Base-by-base conservation (phyloP, 2,329 filamentous ascomycete genomes). In the Exserohilum rostratum region DNA sequence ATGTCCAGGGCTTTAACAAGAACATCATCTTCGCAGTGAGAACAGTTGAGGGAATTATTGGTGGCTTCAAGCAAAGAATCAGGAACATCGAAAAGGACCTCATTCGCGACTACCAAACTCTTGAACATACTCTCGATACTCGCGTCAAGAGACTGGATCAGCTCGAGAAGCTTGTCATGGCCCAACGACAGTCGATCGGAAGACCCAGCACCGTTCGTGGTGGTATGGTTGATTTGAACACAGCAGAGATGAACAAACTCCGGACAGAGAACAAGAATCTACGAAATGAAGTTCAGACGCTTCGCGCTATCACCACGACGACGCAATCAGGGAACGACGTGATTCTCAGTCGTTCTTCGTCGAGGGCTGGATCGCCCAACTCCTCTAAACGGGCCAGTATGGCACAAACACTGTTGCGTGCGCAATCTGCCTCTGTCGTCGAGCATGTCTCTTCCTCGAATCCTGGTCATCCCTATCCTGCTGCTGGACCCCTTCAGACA, bases 11-110 rank as follows among this genome's bases (percentile, higher is more conserved):
- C 1, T 98, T 98, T 77, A 90, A 89, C 69, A 91, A 93, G 74
- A 98, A 97, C 72, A 83, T 99, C 22, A 77, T 97, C 38, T 85
- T 88, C 1, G 93, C 93, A 0, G 85, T 97, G 58, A 96, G 93
- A 79, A 90, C 87, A 2, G 87, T 98, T 50, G 95, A 98, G 79
- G 81, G 82, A 15, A 86, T 96, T 60, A 82, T 98, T 31, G 83
- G 85, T 15, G 85, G 86, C 7, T 96, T 96, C 79, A 89, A 90
- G 67, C 81, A 83, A 34, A 88, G 91, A 55, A 90, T 97, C 70
- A 90, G 90, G 67, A 81, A 83, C 6, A 87, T 97, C n/a, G 95
- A 99, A 74, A 87, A 90, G 44, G 90, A 96, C 56, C 78, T 98
- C n/a, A 89, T 88, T 79, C 90, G 91, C 59, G 93, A 98, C 69